Conservation (phyloP, 495 filamentous ascomycete genomes). For the Hypoxylon perforatum region DNA sequence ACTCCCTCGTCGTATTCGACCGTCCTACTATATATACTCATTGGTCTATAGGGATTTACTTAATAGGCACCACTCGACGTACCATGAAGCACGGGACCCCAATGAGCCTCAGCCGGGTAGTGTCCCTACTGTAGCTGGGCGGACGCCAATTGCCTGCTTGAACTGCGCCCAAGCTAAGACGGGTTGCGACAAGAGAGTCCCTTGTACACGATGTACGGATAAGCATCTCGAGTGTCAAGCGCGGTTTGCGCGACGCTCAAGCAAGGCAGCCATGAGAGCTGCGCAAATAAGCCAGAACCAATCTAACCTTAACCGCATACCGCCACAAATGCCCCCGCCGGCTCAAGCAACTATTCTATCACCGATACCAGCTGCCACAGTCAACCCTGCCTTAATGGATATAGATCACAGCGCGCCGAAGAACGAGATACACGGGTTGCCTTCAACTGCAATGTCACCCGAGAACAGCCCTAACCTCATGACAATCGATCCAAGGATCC, state of each 20-base stretch:
- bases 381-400: conserved; percentile 53
- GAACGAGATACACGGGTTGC: conserved; percentile 36
- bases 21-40: conserved; percentile 30
- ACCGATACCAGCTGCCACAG: conserved; percentile 28
- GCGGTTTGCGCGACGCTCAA: conserved; percentile 65
- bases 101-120: conserved; percentile 54
- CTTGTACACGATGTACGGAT: conserved; percentile 67
- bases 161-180: conserved; percentile 72
- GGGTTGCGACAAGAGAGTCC: conserved; percentile 74
- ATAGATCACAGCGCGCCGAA: conserved; percentile 42
- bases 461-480: conserved; percentile 38
- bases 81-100: conserved; percentile 58
- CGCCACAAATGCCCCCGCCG: conserved; percentile 30
- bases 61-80: conserved; percentile 65
- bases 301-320: background rate
- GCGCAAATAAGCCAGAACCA: conserved; percentile 43
- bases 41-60: conserved; percentile 63
- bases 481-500: conserved; percentile 42
- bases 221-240: conserved; percentile 67
- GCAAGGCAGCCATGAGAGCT: conserved; percentile 59
- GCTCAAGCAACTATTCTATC: conserved; percentile 30
- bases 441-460: conserved; percentile 40
- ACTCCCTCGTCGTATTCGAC: conserved; percentile 1
- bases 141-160: conserved; percentile 66
- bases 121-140: conserved; percentile 48